Conservation (phyloP, 306 rosid genomes). For the Hippophae rhamnoides region DNA sequence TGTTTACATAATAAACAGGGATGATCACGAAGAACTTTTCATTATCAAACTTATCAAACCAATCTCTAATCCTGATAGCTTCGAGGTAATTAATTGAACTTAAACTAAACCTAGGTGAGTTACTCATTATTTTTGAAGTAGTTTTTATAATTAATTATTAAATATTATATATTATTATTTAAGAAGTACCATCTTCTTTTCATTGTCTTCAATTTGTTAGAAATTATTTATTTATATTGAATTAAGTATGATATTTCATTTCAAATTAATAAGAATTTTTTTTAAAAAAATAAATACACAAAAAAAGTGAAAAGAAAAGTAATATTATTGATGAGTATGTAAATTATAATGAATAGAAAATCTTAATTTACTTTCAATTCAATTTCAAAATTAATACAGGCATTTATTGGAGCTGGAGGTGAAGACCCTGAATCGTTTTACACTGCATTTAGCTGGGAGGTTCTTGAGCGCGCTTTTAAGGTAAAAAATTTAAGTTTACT, state of each 20-base stretch:
- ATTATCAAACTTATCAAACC: constrained; percentile 32
- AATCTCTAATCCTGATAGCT: constrained; percentile 31
- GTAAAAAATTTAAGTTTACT: constrained; percentile 12
- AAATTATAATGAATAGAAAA: too few species aligned
- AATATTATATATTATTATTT: too few species aligned
- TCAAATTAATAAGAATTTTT: neutral
- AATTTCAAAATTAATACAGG: constrained; percentile 17
- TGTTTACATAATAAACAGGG: constrained; percentile 43
- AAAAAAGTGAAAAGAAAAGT: too few species aligned
- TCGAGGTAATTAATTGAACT: constrained; percentile 27
- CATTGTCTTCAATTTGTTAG: neutral
- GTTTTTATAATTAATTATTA: too few species aligned
- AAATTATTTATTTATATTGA: neutral
- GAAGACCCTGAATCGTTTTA: constrained; percentile 49
- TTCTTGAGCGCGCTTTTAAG: constrained; percentile 51
- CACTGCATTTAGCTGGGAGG: constrained; percentile 50
- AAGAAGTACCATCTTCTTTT: neutral
- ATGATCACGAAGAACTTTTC: constrained; percentile 42
- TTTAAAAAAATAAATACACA: neutral
- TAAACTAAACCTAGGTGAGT: too few species aligned
- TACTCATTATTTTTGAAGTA: too few species aligned
- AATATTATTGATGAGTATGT: too few species aligned
- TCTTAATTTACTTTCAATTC: too few species aligned
- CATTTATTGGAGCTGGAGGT: constrained; percentile 41
- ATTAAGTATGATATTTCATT: neutral